Percentiles rank a stretch among this genome's conserved stretches.
Conservation (phyloP, 805 yeast species). For the Lachancea sp. region DNA sequence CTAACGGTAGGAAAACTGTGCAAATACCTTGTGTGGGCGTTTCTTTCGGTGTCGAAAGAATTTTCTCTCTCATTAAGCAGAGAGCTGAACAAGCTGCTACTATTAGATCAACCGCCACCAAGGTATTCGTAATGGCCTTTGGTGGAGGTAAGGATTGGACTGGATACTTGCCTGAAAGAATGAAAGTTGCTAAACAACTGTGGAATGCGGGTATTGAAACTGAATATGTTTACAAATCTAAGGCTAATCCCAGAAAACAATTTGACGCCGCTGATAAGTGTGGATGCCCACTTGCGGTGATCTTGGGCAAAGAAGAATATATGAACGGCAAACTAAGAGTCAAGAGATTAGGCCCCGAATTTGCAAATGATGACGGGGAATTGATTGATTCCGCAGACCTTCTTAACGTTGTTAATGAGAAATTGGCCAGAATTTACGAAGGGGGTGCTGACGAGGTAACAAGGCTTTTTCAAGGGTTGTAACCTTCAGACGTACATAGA, state of each 20-base stretch:
- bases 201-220: slow-evolving; percentile 89
- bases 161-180: slow-evolving; percentile 88
- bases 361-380: slow-evolving; percentile 81
- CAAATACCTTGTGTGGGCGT: slow-evolving; percentile 96
- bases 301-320: slow-evolving; percentile 91
- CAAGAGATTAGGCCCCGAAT: slow-evolving; percentile 85
- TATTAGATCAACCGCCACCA: slow-evolving; percentile 80
- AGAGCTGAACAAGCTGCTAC: slow-evolving; percentile 55
- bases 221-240: slow-evolving; percentile 86
- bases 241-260: slow-evolving; percentile 92
- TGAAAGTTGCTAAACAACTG: slow-evolving; percentile 71
- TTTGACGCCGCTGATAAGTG: slow-evolving; percentile 96
- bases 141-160: slow-evolving; percentile 98
- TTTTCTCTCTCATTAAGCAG: slow-evolving; percentile 82
- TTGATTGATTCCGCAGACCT: slow-evolving; percentile 58
- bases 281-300: slow-evolving; percentile 86
- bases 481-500: too few relatives aligned
- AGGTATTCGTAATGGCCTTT: slow-evolving; percentile 94
- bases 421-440: slow-evolving; percentile 43
- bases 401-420: slow-evolving; percentile 45
- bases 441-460: slow-evolving; percentile 61
- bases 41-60: slow-evolving; percentile 94
- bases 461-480: slow-evolving; percentile 53
- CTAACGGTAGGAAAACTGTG: slow-evolving; percentile 68
- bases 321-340: slow-evolving; percentile 72